Conservation (phyloP, 192 early-diverging fungal species). For the Phycomyces nitens region DNA sequence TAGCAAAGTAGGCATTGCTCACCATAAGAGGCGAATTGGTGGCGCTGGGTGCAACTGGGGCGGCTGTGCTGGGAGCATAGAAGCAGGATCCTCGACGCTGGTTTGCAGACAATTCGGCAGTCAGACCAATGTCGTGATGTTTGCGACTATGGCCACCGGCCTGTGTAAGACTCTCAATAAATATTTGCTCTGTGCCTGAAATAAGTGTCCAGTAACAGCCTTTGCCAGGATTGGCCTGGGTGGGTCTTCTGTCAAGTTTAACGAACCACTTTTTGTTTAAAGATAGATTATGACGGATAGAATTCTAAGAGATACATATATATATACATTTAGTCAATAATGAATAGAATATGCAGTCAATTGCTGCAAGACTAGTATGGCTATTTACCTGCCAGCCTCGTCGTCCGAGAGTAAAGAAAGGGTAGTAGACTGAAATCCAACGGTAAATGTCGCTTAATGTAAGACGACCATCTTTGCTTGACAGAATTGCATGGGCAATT, state of each 20-base stretch:
- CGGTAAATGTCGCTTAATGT: constrained; percentile 83
- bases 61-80: neutral
- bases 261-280: constrained; percentile 73
- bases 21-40: neutral
- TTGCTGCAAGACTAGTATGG: no score
- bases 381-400: constrained; percentile 72
- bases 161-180: constrained; percentile 32
- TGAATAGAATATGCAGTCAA: no score
- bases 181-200: constrained; percentile 17
- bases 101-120: neutral
- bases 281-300: constrained; percentile 84
- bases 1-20: neutral
- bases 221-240: constrained; percentile 63
- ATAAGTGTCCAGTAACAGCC: constrained; percentile 65
- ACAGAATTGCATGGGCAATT: constrained; percentile 75
- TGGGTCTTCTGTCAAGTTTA: constrained; percentile 60
- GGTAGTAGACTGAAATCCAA: constrained; percentile 71
- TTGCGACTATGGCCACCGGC: constrained; percentile 23
- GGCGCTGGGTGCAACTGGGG: neutral
- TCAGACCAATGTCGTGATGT: constrained; percentile 23
- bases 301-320: constrained; percentile 65
- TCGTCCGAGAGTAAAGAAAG: constrained; percentile 60
- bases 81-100: neutral
- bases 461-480: constrained; percentile 52
- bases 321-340: no score